Percentiles rank a stretch among this genome's conserved stretches.
Conservation (phyloP, 352 stramenopile genomes). For the Phytophthora pistaciae region DNA sequence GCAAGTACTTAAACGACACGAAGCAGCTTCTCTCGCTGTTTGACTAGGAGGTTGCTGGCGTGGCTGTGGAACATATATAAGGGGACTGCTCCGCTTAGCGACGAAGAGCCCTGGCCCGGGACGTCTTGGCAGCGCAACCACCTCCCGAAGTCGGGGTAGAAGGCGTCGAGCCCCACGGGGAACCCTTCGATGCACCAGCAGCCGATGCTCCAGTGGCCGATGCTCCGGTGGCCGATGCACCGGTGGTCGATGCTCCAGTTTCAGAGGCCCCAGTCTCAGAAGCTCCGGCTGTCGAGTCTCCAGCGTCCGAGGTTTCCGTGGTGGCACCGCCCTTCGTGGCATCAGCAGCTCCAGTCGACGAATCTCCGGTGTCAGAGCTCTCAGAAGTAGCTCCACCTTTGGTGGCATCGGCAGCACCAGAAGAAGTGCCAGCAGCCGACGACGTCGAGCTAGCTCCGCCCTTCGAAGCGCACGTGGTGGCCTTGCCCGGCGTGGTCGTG, state of each 20-base stretch:
- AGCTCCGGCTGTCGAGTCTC: not conserved
- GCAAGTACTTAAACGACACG: not conserved
- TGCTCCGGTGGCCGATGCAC: not conserved
- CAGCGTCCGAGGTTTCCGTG: not conserved
- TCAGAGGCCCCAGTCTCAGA: not conserved
- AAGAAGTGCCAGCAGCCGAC: not conserved
- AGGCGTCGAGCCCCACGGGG: constrained; percentile 21
- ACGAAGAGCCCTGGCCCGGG: constrained; percentile 8
- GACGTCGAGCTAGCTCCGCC: constrained; percentile 9
- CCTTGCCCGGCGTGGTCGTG: constrained; percentile 25
- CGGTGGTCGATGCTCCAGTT: not conserved
- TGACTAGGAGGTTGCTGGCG: not conserved
- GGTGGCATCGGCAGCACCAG: not conserved
- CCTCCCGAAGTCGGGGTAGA: constrained; percentile 20
- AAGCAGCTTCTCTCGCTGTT: constrained; percentile 16
- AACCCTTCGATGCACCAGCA: constrained; percentile 22
- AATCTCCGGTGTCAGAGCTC: not conserved
- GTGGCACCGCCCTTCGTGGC: constrained; percentile 20
- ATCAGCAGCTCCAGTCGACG: constrained; percentile 7
- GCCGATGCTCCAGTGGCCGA: not conserved
- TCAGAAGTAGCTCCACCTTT: constrained; percentile 1
- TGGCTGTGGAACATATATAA: constrained; percentile 17
- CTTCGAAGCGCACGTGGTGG: constrained; percentile 31
- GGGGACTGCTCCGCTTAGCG: constrained; percentile 11
- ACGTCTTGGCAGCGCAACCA: constrained; percentile 25